phyloP scores from a whole-genome alignment of 805 yeast species.

The Brettanomyces sp. region DNA sequence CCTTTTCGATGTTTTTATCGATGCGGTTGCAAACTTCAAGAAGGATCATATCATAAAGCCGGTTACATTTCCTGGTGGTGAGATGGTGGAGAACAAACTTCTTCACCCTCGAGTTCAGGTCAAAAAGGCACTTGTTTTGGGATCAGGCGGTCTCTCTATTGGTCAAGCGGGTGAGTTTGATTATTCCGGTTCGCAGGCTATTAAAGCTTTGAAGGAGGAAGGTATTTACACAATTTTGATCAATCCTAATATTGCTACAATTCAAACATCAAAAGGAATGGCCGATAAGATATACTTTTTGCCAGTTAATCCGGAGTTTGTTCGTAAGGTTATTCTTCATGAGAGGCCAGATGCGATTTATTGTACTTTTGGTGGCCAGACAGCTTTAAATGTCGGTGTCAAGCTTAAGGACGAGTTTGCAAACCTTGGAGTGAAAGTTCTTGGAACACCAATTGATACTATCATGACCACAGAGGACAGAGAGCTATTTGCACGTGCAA shows the following conservation, averaged over 20 bases:
- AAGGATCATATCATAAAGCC: conserved; percentile 49
- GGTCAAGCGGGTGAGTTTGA: conserved; percentile 99
- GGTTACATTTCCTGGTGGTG: conserved; percentile 88
- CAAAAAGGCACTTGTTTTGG: conserved; percentile 87
- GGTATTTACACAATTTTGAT: conserved; percentile 93
- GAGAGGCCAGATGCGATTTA: conserved; percentile 97
- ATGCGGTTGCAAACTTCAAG: conserved; percentile 64
- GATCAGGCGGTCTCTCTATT: conserved; percentile 96
- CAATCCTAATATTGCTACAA: conserved; percentile 97
- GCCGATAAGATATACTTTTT: conserved; percentile 97
- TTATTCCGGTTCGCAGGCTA: conserved; percentile 98
- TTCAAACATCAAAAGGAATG: conserved; percentile 94
- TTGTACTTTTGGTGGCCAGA: conserved; percentile 98
- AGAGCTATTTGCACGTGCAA: conserved; percentile 87
- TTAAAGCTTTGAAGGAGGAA: conserved; percentile 95
- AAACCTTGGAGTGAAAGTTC: conserved; percentile 81
- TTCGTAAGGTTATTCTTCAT: conserved; percentile 86
- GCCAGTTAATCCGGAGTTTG: conserved; percentile 97
- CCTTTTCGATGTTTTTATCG: conserved; percentile 85
- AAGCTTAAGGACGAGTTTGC: conserved; percentile 92
- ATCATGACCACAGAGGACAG: conserved; percentile 97
- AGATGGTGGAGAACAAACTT: conserved; percentile 59
- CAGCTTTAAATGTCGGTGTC: conserved; percentile 94
- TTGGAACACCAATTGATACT: conserved; percentile 95
- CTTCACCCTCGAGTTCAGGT: conserved; percentile 73